Conservation (phyloP, 2,329 filamentous ascomycete species). For the Magnaporthiopsis rhizophila region DNA sequence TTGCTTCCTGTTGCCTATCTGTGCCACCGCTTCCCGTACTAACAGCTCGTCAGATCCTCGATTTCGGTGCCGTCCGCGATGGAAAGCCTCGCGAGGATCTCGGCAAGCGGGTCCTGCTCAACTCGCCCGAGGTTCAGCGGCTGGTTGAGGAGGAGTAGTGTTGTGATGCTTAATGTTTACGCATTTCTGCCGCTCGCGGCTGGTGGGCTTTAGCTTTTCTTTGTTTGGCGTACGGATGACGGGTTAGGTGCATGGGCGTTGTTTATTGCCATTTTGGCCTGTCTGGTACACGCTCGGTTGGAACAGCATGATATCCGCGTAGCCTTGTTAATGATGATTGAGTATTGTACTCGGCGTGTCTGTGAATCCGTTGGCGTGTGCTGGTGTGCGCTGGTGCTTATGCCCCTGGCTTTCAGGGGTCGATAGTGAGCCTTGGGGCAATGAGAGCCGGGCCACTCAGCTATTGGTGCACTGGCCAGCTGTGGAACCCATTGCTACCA, state of each 20-base stretch:
- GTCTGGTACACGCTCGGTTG: slow-evolving; percentile 5
- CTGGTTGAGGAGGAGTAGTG: slow-evolving; percentile 34
- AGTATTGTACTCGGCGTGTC: neutral
- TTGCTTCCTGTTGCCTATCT: neutral
- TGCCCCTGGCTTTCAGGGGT: too few relatives aligned
- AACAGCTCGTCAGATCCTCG: slow-evolving; percentile 64
- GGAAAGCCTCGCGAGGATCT: slow-evolving; percentile 70
- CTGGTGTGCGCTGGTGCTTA: too few relatives aligned
- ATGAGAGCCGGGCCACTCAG: too few relatives aligned
- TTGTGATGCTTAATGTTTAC: neutral
- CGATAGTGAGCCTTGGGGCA: too few relatives aligned
- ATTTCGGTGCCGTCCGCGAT: slow-evolving; percentile 91
- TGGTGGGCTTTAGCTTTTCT: neutral
- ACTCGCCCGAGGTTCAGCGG: slow-evolving; percentile 44
- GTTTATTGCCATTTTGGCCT: slow-evolving; percentile 1
- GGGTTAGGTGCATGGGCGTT: neutral
- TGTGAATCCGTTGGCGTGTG: too few relatives aligned
- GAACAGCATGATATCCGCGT: neutral
- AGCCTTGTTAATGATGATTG: neutral
- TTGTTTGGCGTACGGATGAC: neutral
- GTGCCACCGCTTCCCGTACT: slow-evolving; percentile 18
- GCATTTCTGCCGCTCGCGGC: neutral
- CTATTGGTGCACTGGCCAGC: too few relatives aligned
- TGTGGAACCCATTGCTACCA: too few relatives aligned
- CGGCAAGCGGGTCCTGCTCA: slow-evolving; percentile 67